A percentile compares a stretch with the other conserved stretches of the same genome.
These are phyloP conservation scores for Penicillium cosmopolitanum DNA, from an alignment of 495 filamentous ascomycete genomes.

Conservation along the genomic window DNA sequence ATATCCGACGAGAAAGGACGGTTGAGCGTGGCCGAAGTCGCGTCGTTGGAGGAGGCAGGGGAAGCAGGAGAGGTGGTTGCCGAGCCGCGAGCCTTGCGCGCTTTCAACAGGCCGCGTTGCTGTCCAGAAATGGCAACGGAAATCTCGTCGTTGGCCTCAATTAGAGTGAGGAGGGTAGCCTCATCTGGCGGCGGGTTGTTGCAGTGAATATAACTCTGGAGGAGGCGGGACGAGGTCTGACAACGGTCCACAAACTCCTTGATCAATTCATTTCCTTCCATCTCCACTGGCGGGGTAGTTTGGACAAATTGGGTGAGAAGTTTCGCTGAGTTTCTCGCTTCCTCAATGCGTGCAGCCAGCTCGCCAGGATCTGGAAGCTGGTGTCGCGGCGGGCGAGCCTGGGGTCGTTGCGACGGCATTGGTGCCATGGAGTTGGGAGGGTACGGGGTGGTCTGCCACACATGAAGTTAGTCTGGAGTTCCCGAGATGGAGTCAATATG, in stretches of 20 bases:
- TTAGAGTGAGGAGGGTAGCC: conserved; percentile 87
- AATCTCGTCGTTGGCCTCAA: conserved; percentile 92
- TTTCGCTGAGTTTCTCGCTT: conserved; percentile 86
- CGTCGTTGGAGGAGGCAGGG: conserved; percentile 17
- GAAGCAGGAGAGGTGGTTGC: conserved; percentile 23
- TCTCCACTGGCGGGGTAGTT: conserved; percentile 74
- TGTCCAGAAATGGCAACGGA: conserved; percentile 76
- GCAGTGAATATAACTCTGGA: conserved; percentile 82
- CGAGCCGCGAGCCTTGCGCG: conserved; percentile 49
- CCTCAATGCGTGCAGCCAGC: conserved; percentile 80
- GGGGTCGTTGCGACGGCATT: not conserved
- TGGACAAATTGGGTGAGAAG: conserved; percentile 88
- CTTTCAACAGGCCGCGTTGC: conserved; percentile 77
- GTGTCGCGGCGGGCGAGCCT: conserved; percentile 39
- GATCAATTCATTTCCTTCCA: conserved; percentile 82
- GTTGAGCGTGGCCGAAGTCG: conserved; percentile 21
- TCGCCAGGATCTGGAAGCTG: conserved; percentile 75
- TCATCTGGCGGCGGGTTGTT: conserved; percentile 83
- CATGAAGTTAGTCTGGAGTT: not conserved
- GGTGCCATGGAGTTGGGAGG: conserved; percentile 1
- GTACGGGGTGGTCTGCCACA: conserved; percentile 13
- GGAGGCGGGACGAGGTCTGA: conserved; percentile 70
- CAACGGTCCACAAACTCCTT: conserved; percentile 92
- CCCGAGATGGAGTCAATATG: not conserved
- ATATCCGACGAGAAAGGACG: conserved; percentile 14